Percentiles rank a stretch among this genome's conserved stretches.
phyloP scores from a whole-genome alignment of 805 yeast genomes.

The Cyberlindnera nakhonratchasimensis region DNA sequence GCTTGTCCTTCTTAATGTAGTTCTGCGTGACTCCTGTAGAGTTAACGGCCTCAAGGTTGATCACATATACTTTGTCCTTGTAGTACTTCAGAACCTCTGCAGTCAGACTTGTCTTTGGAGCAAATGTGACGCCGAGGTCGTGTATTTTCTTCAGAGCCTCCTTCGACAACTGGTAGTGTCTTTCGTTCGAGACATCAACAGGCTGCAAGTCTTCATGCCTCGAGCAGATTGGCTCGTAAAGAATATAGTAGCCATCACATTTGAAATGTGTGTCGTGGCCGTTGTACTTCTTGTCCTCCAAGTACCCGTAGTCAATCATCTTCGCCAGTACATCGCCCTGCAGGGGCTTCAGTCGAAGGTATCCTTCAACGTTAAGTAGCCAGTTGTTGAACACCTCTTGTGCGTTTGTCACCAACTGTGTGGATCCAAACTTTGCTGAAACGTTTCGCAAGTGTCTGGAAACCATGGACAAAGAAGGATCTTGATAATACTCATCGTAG shows the following conservation, averaged over 20 bases:
- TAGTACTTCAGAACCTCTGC: constrained; percentile 20
- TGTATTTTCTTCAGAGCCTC: constrained; percentile 21
- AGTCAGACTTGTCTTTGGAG: constrained; percentile 17
- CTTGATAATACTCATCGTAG: constrained; percentile 28
- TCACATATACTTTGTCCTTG: constrained; percentile 20
- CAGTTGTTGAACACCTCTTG: constrained; percentile 20
- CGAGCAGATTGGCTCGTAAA: constrained; percentile 23
- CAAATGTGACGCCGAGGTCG: constrained; percentile 20
- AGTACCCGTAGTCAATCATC: constrained; percentile 26
- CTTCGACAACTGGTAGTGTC: constrained; percentile 18
- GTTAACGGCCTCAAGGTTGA: constrained; percentile 26
- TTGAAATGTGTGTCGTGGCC: constrained; percentile 21
- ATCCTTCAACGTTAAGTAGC: constrained; percentile 24
- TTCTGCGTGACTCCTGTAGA: neutral
- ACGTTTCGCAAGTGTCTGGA: constrained; percentile 18
- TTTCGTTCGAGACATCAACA: constrained; percentile 9
- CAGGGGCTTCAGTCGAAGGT: constrained; percentile 13
- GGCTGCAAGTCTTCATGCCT: constrained; percentile 17
- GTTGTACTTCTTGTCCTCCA: constrained; percentile 26
- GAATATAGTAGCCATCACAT: constrained; percentile 27
- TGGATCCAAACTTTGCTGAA: constrained; percentile 10
- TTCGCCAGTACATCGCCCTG: constrained; percentile 26
- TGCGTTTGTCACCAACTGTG: constrained; percentile 11
- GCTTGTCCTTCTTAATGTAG: constrained; percentile 16
- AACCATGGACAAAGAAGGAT: constrained; percentile 14